A percentile compares a stretch with the other conserved stretches of the same genome.
phyloP scores from a whole-genome alignment of 108 stramenopile species.

The Cyclotella baltica region DNA sequence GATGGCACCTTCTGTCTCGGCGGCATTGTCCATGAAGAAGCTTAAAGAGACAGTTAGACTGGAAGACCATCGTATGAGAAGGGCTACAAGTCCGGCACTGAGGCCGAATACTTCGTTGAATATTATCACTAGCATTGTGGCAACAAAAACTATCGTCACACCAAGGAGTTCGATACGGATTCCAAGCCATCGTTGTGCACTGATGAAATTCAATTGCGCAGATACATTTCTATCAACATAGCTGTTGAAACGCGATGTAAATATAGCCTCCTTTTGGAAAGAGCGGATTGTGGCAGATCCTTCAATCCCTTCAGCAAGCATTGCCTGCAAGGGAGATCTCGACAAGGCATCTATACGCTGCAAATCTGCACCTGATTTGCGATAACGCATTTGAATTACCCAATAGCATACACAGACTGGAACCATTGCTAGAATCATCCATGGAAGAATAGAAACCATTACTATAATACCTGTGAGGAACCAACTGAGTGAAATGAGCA shows the following conservation, averaged over 20 bases:
- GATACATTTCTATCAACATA: constrained; percentile 63
- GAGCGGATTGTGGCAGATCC: constrained; percentile 83
- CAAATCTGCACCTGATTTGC: constrained; percentile 79
- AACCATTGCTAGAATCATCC: constrained; percentile 65
- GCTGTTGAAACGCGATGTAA: constrained; percentile 58
- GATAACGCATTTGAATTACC: constrained; percentile 73
- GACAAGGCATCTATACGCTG: constrained; percentile 85
- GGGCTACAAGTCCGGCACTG: constrained; percentile 76
- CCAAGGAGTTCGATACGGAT: constrained; percentile 86
- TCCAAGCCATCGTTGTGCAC: constrained; percentile 80
- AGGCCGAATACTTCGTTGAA: constrained; percentile 64
- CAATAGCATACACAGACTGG: constrained; percentile 65
- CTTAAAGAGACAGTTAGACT: constrained; percentile 84
- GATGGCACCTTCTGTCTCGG: constrained; percentile 84
- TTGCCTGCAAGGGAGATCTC: constrained; percentile 80
- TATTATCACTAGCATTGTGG: constrained; percentile 63
- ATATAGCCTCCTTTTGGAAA: constrained; percentile 60
- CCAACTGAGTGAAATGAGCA: constrained; percentile 75
- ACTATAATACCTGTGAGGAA: constrained; percentile 67
- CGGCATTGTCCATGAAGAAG: constrained; percentile 73
- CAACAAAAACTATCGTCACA: constrained; percentile 66
- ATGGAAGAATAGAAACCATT: constrained; percentile 77
- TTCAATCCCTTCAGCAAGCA: constrained; percentile 82
- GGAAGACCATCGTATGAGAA: constrained; percentile 77
- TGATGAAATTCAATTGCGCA: constrained; percentile 78